These are phyloP conservation scores for Glarea lozoyensis DNA, from an alignment of 495 filamentous ascomycete species.

Conservation along the genomic window DNA sequence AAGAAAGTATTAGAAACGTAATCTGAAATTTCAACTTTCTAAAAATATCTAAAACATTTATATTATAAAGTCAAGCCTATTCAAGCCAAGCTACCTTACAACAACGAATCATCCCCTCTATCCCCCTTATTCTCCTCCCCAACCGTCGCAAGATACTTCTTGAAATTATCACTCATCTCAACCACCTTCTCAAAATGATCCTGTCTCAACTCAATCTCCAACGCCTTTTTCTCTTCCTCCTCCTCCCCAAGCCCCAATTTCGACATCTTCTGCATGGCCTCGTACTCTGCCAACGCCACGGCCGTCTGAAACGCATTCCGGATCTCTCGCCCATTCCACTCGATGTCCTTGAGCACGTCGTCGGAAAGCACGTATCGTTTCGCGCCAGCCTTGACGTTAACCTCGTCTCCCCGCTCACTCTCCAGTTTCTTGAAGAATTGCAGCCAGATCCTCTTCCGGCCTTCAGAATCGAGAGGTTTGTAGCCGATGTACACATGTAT, in stretches of 20 bases:
- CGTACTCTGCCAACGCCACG: constrained; percentile 18
- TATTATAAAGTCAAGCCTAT: too few relatives aligned
- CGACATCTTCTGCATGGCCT: constrained; percentile 6
- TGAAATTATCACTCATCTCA: constrained; percentile 13
- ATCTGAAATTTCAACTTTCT: too few relatives aligned
- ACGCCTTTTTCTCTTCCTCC: constrained; percentile 11
- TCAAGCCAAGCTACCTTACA: too few relatives aligned
- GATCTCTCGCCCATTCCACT: constrained; percentile 26
- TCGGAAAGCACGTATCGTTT: constrained; percentile 8
- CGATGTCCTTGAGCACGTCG: constrained; percentile 6
- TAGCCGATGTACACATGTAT: constrained; percentile 20
- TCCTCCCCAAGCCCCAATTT: too few relatives aligned
- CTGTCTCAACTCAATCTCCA: neutral
- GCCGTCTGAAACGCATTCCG: constrained; percentile 23
- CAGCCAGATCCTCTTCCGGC: constrained; percentile 23
- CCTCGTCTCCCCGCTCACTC: neutral
- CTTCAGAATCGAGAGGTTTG: constrained; percentile 8
- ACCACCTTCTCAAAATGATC: constrained; percentile 14
- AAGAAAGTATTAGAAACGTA: too few relatives aligned
- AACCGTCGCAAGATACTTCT: constrained; percentile 1
- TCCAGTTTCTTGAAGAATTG: constrained; percentile 24
- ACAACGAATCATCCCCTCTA: neutral
- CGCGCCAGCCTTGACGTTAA: neutral
- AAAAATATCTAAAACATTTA: too few relatives aligned
- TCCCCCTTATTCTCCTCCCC: neutral